Conservation (phyloP, 1,284 basidiomycete genomes). For the Anthracocystis walkeri region DNA sequence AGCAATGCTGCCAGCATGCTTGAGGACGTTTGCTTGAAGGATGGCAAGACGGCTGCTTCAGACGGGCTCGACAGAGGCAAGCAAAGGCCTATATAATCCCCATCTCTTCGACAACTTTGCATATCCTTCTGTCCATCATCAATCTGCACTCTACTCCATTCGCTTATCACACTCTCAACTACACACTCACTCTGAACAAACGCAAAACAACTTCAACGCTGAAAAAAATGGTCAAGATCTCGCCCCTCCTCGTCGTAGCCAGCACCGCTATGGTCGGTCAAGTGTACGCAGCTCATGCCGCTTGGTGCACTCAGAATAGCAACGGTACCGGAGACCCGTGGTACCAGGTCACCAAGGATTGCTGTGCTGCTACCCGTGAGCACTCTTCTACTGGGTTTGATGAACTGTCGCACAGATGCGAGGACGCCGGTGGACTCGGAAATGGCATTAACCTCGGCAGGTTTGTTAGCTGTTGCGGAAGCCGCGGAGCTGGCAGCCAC, state of each 20-base stretch:
- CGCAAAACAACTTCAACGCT: no score
- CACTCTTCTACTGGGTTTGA: background rate
- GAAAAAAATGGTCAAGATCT: background rate
- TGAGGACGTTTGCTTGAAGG: no score
- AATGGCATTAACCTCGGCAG: constrained; percentile 8
- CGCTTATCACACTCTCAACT: no score
- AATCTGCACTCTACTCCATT: no score
- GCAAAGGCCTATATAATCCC: no score
- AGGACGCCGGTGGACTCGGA: constrained; percentile 4
- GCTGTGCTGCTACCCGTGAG: constrained; percentile 12
- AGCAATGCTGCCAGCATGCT: no score
- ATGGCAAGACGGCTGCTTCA: no score
- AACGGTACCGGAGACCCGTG: constrained; percentile 3
- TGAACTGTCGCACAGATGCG: constrained; percentile 1
- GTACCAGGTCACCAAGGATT: constrained; percentile 24
- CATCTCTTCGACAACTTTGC: no score
- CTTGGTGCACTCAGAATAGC: constrained; percentile 3
- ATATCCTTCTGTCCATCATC: no score
- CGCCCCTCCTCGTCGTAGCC: background rate
- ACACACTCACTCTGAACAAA: no score
- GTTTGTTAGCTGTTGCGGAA: background rate
- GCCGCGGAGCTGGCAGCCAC: background rate
- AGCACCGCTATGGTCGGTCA: constrained; percentile 1
- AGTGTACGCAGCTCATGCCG: constrained; percentile 3
- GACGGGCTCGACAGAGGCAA: no score